These are phyloP conservation scores for Akanthomyces uredinophilus DNA, from an alignment of 2,329 filamentous ascomycete genomes.

Conservation along the genomic window DNA sequence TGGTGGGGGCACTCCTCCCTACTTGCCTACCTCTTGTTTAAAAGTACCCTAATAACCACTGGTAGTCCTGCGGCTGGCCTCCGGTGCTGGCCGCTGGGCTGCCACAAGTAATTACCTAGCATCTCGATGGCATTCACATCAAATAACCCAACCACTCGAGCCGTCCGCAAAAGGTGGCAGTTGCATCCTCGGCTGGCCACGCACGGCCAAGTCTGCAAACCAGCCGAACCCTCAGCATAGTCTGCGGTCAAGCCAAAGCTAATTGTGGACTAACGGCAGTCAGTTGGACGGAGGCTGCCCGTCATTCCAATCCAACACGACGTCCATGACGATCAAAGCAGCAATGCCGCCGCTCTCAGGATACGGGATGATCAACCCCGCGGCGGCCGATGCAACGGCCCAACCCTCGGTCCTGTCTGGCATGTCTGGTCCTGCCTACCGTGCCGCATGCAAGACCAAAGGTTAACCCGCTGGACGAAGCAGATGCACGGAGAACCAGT, in stretches of 20 bases:
- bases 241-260: neutral
- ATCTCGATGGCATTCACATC: neutral
- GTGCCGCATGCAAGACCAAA: neutral
- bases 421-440: too few species aligned
- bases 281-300: neutral
- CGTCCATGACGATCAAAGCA: neutral
- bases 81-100: too few species aligned
- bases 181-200: neutral
- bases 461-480: neutral
- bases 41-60: too few species aligned
- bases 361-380: too few species aligned
- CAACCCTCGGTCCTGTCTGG: too few species aligned
- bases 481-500: neutral
- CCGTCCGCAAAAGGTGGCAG: neutral
- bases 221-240: neutral
- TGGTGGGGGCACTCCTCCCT: neutral
- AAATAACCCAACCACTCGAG: neutral
- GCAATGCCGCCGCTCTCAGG: neutral
- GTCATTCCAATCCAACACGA: neutral
- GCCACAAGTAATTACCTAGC: too few species aligned
- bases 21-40: too few species aligned
- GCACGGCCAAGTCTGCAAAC: neutral
- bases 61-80: neutral
- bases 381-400: too few species aligned
- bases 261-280: neutral